Evolutionary conservation across 805 yeast species (phyloP).

Genomic region (Cyberlindnera mycetangii): DNA sequence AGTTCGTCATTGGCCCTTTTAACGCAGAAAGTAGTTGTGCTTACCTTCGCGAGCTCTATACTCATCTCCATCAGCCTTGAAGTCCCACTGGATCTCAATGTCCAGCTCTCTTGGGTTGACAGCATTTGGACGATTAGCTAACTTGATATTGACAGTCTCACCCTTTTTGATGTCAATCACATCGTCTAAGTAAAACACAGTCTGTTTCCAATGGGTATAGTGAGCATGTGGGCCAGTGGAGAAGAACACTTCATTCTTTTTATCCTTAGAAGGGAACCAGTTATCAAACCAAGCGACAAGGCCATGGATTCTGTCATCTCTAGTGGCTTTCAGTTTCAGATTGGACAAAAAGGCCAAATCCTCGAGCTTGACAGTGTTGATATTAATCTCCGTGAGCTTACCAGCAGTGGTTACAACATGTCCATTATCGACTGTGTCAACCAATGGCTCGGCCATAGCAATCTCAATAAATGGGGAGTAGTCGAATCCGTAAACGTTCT

Average conservation of each 20-base stretch:
- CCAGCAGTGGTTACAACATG: slow-evolving; percentile 71
- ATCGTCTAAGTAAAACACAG: slow-evolving; percentile 85
- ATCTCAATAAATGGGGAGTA: slow-evolving; percentile 84
- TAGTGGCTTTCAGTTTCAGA: slow-evolving; percentile 70
- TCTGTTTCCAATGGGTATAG: slow-evolving; percentile 99
- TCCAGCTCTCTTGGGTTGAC: slow-evolving; percentile 88
- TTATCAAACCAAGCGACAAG: slow-evolving; percentile 93
- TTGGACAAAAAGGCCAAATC: slow-evolving; percentile 72
- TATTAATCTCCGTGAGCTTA: slow-evolving; percentile 76
- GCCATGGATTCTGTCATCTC: slow-evolving; percentile 85
- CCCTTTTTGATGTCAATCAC: slow-evolving; percentile 75
- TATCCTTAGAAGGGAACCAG: slow-evolving; percentile 64
- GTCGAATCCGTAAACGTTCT: slow-evolving; percentile 95
- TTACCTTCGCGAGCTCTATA: slow-evolving; percentile 57
- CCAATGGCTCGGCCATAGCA: slow-evolving; percentile 92
- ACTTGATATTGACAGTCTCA: slow-evolving; percentile 67
- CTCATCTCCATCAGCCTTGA: slow-evolving; percentile 41
- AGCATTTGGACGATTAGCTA: slow-evolving; percentile 74
- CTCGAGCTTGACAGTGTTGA: slow-evolving; percentile 82
- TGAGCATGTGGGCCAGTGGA: slow-evolving; percentile 93
- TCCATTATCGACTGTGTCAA: slow-evolving; percentile 85
- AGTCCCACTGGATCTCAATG: slow-evolving; percentile 56
- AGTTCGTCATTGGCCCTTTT: no score
- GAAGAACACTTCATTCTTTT: slow-evolving; percentile 61
- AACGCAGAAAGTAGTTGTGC: slow-evolving; percentile 71